A percentile compares a stretch with the other conserved stretches of the same genome.
Conservation (phyloP, 2,329 filamentous ascomycete genomes). For the Sclerotinia trifoliorum region DNA sequence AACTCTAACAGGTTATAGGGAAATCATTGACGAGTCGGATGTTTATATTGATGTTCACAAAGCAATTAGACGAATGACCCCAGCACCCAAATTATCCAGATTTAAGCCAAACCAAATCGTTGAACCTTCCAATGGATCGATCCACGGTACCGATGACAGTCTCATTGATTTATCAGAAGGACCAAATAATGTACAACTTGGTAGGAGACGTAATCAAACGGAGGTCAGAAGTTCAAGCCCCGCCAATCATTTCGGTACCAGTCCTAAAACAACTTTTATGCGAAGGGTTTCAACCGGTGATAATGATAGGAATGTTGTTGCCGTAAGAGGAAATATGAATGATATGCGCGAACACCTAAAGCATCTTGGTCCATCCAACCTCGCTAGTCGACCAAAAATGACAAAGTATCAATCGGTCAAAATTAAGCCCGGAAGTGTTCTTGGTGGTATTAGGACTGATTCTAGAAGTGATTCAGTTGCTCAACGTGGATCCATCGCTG, state of each 20-base stretch:
- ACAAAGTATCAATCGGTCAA: constrained; percentile 64
- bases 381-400: constrained; percentile 61
- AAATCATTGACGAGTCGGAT: constrained; percentile 98
- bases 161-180: constrained; percentile 49
- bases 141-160: constrained; percentile 39
- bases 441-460: constrained; percentile 24
- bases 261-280: constrained; percentile 53
- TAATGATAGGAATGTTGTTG: constrained; percentile 54
- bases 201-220: constrained; percentile 25
- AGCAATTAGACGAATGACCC: constrained; percentile 71
- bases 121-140: constrained; percentile 42
- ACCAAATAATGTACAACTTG: constrained; percentile 24
- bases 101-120: constrained; percentile 57
- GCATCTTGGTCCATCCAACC: constrained; percentile 65
- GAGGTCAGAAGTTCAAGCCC: constrained; percentile 27
- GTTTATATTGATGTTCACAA: constrained; percentile 99
- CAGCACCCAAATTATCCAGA: constrained; percentile 63
- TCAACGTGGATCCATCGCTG: constrained; percentile 42
- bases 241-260: constrained; percentile 31
- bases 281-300: constrained; percentile 54
- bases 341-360: constrained; percentile 64
- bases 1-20: constrained; percentile 52
- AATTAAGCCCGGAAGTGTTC: constrained; percentile 54
- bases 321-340: constrained; percentile 59
- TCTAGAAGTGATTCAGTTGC: constrained; percentile 43